Conservation (phyloP, 495 filamentous ascomycete species). For the Venustampulla echinocandica region DNA sequence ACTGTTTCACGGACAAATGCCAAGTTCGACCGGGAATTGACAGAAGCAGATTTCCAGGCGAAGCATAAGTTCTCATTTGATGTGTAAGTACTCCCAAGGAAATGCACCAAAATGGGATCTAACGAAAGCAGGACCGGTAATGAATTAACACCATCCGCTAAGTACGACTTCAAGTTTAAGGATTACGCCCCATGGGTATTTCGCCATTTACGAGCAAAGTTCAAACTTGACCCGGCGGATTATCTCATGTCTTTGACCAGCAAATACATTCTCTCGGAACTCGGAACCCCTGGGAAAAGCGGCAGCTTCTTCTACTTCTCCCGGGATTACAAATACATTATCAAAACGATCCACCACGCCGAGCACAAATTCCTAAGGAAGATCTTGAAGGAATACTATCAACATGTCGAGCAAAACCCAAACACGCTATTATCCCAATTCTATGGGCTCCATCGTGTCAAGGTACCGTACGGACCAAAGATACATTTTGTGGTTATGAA, state of each 20-base stretch:
- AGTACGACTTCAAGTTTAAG: slow-evolving; percentile 99
- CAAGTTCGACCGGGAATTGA: slow-evolving; percentile 84
- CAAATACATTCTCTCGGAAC: slow-evolving; percentile 96
- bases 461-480: slow-evolving; percentile 96
- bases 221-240: slow-evolving; percentile 89
- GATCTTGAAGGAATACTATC: slow-evolving; percentile 87
- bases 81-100: slow-evolving; percentile 40
- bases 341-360: slow-evolving; percentile 97
- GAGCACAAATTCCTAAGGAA: slow-evolving; percentile 94
- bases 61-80: slow-evolving; percentile 98
- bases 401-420: slow-evolving; percentile 86
- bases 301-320: slow-evolving; percentile 99
- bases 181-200: slow-evolving; percentile 99
- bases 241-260: slow-evolving; percentile 97
- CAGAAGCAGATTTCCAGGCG: slow-evolving; percentile 81
- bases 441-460: slow-evolving; percentile 94
- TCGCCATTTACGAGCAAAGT: slow-evolving; percentile 79
- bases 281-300: slow-evolving; percentile 95
- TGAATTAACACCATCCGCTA: slow-evolving; percentile 93
- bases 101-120: neutral
- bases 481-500: slow-evolving; percentile 99
- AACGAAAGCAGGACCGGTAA: slow-evolving; percentile 59
- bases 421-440: slow-evolving; percentile 97
- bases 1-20: slow-evolving; percentile 94
- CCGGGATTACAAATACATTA: slow-evolving; percentile 99